phyloP scores from a whole-genome alignment of 1,139 yeast species.

The Taphrina sp. region DNA sequence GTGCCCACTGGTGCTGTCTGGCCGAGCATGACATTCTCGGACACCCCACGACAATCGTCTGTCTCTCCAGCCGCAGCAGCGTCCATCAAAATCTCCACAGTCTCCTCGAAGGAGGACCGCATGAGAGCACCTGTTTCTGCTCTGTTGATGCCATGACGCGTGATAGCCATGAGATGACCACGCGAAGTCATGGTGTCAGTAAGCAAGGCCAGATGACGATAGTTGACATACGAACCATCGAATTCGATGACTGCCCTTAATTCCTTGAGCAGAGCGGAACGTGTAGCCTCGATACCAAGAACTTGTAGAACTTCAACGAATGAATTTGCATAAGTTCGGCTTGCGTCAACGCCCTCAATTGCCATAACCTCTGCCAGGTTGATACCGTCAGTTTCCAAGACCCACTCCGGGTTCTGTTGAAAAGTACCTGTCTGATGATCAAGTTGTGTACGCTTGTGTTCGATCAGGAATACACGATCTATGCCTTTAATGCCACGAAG shows the following conservation, averaged over 20 bases:
- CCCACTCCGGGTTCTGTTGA: slow-evolving; percentile 92
- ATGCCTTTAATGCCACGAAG: slow-evolving; percentile 96
- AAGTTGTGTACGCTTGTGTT: slow-evolving; percentile 65
- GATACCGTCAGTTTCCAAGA: slow-evolving; percentile 96
- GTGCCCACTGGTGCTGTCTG: slow-evolving; percentile 99
- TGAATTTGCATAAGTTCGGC: slow-evolving; percentile 89
- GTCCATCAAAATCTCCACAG: slow-evolving; percentile 93
- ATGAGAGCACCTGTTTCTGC: slow-evolving; percentile 98
- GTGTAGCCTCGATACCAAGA: slow-evolving; percentile 97
- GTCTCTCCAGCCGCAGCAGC: slow-evolving; percentile 98
- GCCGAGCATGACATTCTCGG: slow-evolving; percentile 95
- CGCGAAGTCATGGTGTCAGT: slow-evolving; percentile 99
- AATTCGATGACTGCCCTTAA: slow-evolving; percentile 96
- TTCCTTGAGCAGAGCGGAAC: slow-evolving; percentile 89
- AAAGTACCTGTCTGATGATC: slow-evolving; percentile 60
- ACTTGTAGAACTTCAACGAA: slow-evolving; percentile 94
- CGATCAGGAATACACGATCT: slow-evolving; percentile 87
- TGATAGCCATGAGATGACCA: slow-evolving; percentile 97
- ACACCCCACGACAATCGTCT: slow-evolving; percentile 97
- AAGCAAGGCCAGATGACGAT: slow-evolving; percentile 94
- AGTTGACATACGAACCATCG: slow-evolving; percentile 98
- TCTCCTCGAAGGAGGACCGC: slow-evolving; percentile 99
- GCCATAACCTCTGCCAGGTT: slow-evolving; percentile 93
- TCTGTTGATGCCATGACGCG: slow-evolving; percentile 99
- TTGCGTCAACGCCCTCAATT: slow-evolving; percentile 89